phyloP scores from a whole-genome alignment of 78 protist genomes.

The Dictyostelium intermedium region DNA sequence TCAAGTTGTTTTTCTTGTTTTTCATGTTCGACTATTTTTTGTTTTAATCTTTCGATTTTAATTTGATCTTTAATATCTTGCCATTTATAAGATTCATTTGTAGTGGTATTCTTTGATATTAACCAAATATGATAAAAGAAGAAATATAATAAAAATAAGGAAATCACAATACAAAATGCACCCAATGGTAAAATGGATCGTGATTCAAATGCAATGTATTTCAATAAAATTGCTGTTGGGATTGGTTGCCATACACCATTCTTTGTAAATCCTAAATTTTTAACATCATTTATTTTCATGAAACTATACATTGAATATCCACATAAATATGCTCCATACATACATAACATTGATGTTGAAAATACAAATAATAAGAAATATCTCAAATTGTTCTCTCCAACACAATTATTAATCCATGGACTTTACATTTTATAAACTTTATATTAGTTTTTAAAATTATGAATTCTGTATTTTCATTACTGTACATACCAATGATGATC shows the following conservation, averaged over 20 bases:
- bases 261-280: conserved; percentile 22
- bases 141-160: conserved; percentile 58
- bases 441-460: background rate
- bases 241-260: conserved; percentile 39
- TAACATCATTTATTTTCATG: conserved; percentile 3
- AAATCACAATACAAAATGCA: conserved; percentile 64
- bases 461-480: background rate
- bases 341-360: conserved; percentile 25
- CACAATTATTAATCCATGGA: conserved; percentile 78
- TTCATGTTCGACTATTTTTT: background rate
- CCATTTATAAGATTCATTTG: conserved; percentile 74
- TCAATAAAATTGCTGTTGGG: conserved; percentile 8
- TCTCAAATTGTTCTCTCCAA: conserved; percentile 70
- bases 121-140: conserved; percentile 57
- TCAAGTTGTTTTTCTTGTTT: background rate
- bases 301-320: background rate
- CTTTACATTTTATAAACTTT: background rate
- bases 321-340: conserved; percentile 74
- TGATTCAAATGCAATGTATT: conserved; percentile 52
- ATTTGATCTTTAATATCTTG: conserved; percentile 63
- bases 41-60: conserved; percentile 10
- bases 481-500: conserved; percentile 80
- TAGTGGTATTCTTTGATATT: conserved; percentile 42
- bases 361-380: conserved; percentile 60
- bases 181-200: conserved; percentile 63